These are phyloP conservation scores for Solanum bukasovii DNA, from an alignment of 257 asterid species.

Conservation along the genomic window DNA sequence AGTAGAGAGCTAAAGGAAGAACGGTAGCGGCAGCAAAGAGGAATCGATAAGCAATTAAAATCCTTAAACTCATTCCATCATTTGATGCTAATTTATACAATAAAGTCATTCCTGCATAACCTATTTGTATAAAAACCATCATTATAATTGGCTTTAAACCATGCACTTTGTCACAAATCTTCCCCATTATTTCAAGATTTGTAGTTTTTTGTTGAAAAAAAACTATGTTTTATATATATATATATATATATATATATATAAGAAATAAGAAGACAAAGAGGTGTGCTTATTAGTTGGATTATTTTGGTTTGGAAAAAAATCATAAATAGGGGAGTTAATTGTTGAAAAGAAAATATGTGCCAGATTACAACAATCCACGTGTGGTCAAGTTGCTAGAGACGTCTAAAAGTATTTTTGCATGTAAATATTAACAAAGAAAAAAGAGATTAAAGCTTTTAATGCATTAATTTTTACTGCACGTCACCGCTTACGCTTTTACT, in stretches of 20 bases:
- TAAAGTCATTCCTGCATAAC: conserved; percentile 26
- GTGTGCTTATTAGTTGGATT: neutral
- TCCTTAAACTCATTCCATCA: conserved; percentile 32
- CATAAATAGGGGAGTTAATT: neutral
- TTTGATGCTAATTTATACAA: conserved; percentile 44
- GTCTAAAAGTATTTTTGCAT: neutral
- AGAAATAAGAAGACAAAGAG: neutral
- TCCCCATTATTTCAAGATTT: conserved; percentile 15
- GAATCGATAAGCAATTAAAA: conserved; percentile 58
- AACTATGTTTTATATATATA: neutral
- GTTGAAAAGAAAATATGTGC: neutral
- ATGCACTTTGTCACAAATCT: conserved; percentile 19
- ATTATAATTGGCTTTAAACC: conserved; percentile 46
- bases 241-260: too few relatives aligned
- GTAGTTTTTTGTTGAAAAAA: neutral
- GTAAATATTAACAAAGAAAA: neutral
- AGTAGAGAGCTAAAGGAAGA: conserved; percentile 49
- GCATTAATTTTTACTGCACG: neutral
- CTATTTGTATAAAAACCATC: conserved; percentile 44
- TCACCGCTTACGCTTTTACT: neutral
- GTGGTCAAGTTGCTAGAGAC: neutral
- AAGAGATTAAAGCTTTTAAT: neutral
- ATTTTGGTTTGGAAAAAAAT: neutral
- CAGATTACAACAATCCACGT: neutral
- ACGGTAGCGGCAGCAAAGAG: conserved; percentile 43